phyloP scores from a whole-genome alignment of 2,329 filamentous ascomycete genomes.

The Penicillium sp. region DNA sequence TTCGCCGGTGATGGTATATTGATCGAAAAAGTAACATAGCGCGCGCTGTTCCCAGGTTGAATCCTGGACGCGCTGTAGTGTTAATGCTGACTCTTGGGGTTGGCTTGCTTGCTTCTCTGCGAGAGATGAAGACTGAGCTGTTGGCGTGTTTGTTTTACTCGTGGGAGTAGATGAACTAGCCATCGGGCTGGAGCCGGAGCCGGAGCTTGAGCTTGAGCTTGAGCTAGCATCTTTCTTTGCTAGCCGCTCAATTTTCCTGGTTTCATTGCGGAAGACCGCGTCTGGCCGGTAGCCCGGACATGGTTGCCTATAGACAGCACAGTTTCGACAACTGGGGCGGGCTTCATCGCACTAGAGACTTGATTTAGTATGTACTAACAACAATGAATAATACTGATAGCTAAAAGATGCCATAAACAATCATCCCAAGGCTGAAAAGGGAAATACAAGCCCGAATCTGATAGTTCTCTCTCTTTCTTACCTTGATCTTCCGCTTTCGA shows the following conservation, averaged over 20 bases:
- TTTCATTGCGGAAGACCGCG: slow-evolving; percentile 46
- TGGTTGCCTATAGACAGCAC: slow-evolving; percentile 42
- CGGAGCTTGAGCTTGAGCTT: background rate
- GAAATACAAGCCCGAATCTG: background rate
- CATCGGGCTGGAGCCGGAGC: slow-evolving; percentile 5
- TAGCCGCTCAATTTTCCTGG: slow-evolving; percentile 36
- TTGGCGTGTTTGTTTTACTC: slow-evolving; percentile 9
- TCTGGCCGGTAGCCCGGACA: slow-evolving; percentile 47
- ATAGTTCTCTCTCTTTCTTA: slow-evolving; percentile 30
- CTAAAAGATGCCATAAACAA: background rate
- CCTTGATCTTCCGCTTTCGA: slow-evolving; percentile 50
- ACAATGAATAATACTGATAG: background rate
- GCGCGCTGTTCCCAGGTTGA: slow-evolving; percentile 46
- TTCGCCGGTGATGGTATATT: slow-evolving; percentile 42
- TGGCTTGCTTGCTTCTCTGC: background rate
- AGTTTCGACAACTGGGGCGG: slow-evolving; percentile 45
- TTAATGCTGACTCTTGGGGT: slow-evolving; percentile 14
- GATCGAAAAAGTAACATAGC: slow-evolving; percentile 50
- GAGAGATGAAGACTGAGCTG: slow-evolving; percentile 10
- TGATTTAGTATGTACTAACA: slow-evolving; percentile 9
- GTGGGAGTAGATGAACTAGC: slow-evolving; percentile 12
- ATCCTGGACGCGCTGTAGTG: slow-evolving; percentile 35
- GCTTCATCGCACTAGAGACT: slow-evolving; percentile 45
- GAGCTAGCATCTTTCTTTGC: slow-evolving; percentile 33
- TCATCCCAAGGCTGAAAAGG: background rate